phyloP scores from a whole-genome alignment of 2,329 filamentous ascomycete genomes.

The Colletotrichum agaves region DNA sequence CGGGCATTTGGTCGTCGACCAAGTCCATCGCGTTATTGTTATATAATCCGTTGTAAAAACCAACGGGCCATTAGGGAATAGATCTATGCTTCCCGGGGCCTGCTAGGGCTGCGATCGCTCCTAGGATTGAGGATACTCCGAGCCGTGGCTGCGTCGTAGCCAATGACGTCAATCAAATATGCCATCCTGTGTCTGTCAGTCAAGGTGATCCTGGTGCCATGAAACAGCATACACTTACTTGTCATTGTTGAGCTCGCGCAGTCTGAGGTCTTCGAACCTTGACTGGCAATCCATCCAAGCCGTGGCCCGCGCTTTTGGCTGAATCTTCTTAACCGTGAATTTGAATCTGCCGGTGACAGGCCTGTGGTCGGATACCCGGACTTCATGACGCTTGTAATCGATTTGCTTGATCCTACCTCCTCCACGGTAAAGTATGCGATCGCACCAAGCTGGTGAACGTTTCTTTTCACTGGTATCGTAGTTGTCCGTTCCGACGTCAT shows the following conservation, averaged over 20 bases:
- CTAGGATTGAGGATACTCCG: slow-evolving; percentile 30
- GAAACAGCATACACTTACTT: slow-evolving; percentile 69
- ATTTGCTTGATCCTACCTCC: slow-evolving; percentile 84
- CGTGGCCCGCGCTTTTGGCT: slow-evolving; percentile 70
- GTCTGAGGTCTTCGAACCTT: slow-evolving; percentile 78
- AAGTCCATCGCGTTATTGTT: neutral
- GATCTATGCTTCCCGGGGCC: slow-evolving; percentile 7
- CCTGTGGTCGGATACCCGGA: slow-evolving; percentile 90
- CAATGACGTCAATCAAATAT: slow-evolving; percentile 37
- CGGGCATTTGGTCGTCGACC: neutral
- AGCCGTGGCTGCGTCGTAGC: slow-evolving; percentile 38
- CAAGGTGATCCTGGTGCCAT: neutral
- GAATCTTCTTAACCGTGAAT: slow-evolving; percentile 85
- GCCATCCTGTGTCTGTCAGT: slow-evolving; percentile 29
- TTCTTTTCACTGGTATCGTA: slow-evolving; percentile 97
- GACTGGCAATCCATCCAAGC: slow-evolving; percentile 80
- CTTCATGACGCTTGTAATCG: slow-evolving; percentile 89
- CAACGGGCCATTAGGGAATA: neutral
- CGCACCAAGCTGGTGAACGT: slow-evolving; percentile 94
- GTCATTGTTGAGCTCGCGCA: slow-evolving; percentile 74
- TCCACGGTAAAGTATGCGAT: slow-evolving; percentile 88
- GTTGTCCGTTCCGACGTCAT: slow-evolving; percentile 92
- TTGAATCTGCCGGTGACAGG: slow-evolving; percentile 89
- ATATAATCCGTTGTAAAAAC: slow-evolving; percentile 9
- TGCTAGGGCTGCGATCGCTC: slow-evolving; percentile 29